Conservation (phyloP, 208 protist species). For the Leishmania mexicana region DNA sequence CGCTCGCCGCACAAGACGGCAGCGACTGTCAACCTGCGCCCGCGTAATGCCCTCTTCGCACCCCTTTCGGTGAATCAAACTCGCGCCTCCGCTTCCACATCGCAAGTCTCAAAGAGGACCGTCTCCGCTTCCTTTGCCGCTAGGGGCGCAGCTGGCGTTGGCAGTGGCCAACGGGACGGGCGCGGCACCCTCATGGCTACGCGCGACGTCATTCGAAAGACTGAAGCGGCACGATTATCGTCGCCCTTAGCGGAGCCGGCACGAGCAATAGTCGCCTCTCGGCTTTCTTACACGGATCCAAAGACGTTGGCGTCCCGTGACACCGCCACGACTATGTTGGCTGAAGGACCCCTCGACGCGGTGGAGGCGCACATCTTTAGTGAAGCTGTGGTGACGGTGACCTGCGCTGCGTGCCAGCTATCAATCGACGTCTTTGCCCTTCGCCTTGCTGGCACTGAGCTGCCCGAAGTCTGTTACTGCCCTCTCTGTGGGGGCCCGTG, state of each 20-base stretch:
- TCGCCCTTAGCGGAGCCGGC: background rate
- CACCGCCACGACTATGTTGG: background rate
- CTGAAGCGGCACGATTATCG: background rate
- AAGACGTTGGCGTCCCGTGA: background rate
- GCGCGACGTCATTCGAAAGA: background rate
- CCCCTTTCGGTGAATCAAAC: conserved; percentile 2
- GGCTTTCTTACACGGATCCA: background rate
- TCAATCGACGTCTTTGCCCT: conserved; percentile 21
- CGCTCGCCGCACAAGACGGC: background rate
- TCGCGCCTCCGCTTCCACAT: background rate
- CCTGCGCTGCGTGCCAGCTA: conserved; percentile 14
- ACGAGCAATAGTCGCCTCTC: background rate
- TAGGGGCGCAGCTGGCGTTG: background rate
- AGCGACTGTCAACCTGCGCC: background rate
- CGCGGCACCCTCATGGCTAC: background rate
- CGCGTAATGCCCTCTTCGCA: background rate
- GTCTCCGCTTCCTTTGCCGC: background rate
- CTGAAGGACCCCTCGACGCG: background rate
- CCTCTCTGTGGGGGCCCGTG: conserved; percentile 18
- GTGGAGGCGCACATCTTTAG: background rate
- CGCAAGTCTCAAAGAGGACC: background rate
- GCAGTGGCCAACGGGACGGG: background rate
- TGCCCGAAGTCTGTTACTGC: conserved; percentile 1
- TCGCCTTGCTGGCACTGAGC: background rate
- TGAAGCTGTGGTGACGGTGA: conserved; percentile 10